A percentile compares a stretch with the other conserved stretches of the same genome.
These are phyloP conservation scores for Fusarium sp. DNA, from an alignment of 2,329 filamentous ascomycete genomes.

Conservation along the genomic window DNA sequence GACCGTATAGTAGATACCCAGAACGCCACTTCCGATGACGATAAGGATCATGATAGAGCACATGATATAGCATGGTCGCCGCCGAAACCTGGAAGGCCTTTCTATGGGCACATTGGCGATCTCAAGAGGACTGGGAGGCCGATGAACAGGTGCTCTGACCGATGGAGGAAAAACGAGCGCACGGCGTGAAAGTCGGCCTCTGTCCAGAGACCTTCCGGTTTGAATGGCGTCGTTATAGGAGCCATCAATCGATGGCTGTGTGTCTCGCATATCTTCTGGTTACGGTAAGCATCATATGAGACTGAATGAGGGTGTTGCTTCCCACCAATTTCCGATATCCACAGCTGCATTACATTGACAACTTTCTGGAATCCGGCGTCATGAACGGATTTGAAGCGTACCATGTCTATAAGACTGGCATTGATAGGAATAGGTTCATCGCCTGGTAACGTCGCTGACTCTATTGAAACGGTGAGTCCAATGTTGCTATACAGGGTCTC, in stretches of 20 bases:
- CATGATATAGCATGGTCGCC: background rate
- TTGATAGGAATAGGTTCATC: accelerated
- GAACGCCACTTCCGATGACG: background rate
- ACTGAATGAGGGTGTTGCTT: background rate
- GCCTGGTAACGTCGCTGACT: background rate
- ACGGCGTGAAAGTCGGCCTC: background rate
- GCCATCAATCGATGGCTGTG: accelerated
- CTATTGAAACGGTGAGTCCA: accelerated
- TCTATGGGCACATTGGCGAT: background rate
- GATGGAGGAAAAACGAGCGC: accelerated
- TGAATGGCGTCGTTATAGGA: accelerated
- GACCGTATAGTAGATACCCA: background rate
- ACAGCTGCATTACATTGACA: background rate
- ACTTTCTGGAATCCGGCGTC: background rate
- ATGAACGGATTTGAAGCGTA: background rate
- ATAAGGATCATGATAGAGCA: background rate
- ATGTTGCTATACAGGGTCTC: accelerated
- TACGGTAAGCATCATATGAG: background rate
- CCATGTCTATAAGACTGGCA: accelerated
- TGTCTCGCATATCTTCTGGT: background rate
- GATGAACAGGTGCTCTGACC: no score
- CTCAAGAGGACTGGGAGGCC: background rate
- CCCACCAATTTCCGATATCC: background rate
- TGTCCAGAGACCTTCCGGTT: accelerated
- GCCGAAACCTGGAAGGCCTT: background rate